Conservation (phyloP, 2,329 filamentous ascomycete genomes). For the Camillea tinctor region DNA sequence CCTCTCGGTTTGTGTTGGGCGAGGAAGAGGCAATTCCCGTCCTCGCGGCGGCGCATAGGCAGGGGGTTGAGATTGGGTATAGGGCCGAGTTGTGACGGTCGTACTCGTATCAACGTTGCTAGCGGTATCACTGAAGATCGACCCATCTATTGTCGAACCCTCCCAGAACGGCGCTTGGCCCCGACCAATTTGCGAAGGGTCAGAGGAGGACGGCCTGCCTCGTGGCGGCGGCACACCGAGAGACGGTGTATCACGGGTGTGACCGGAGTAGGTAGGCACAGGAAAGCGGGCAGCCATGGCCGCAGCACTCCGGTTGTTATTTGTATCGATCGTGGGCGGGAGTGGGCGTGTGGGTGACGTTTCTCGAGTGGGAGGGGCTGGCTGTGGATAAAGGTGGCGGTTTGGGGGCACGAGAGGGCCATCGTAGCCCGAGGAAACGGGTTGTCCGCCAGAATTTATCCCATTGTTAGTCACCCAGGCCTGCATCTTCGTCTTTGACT, state of each 20-base stretch:
- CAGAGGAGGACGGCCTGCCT: slow-evolving; percentile 23
- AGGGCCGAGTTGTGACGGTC: slow-evolving; percentile 21
- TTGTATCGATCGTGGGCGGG: slow-evolving; percentile 30
- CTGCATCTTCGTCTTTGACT: slow-evolving; percentile 34
- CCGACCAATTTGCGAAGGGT: slow-evolving; percentile 22
- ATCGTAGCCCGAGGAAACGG: slow-evolving; percentile 25
- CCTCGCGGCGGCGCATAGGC: slow-evolving; percentile 24
- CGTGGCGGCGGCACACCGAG: slow-evolving; percentile 19
- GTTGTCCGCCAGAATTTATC: slow-evolving; percentile 21
- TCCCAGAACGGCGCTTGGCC: slow-evolving; percentile 33
- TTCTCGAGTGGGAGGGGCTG: slow-evolving; percentile 18
- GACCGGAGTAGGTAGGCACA: slow-evolving; percentile 19
- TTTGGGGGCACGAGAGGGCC: slow-evolving; percentile 21
- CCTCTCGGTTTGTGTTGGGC: slow-evolving; percentile 20
- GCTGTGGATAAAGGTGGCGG: slow-evolving; percentile 22
- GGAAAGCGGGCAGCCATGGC: slow-evolving; percentile 21
- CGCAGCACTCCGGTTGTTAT: slow-evolving; percentile 24
- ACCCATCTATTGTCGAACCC: slow-evolving; percentile 34
- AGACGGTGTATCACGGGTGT: slow-evolving; percentile 27
- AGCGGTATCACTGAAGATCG: slow-evolving; percentile 33
- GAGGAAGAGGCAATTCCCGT: slow-evolving; percentile 26
- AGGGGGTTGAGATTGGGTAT: slow-evolving; percentile 18
- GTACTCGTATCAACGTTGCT: slow-evolving; percentile 31
- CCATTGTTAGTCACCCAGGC: slow-evolving; percentile 34
- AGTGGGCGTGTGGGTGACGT: slow-evolving; percentile 28